phyloP scores from a whole-genome alignment of 768 basidiomycete genomes.

The Tylopilus vinaceipallidus region DNA sequence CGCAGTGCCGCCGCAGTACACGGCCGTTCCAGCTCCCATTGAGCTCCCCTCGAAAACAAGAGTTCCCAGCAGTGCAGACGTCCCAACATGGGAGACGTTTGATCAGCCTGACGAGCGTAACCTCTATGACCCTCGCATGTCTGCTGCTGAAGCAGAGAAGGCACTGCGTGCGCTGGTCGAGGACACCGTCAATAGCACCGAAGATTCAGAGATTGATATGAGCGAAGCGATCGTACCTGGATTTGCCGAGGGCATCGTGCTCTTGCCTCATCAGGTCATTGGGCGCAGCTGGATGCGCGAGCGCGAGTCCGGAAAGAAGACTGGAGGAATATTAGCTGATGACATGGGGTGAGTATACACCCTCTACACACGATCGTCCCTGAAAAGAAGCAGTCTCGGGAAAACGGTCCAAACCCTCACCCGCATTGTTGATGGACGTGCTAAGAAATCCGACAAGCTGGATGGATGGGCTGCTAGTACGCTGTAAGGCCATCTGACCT shows the following conservation, averaged over 20 bases:
- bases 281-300: conserved; percentile 87
- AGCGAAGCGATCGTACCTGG: conserved; percentile 72
- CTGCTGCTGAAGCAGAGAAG: conserved; percentile 65
- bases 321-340: conserved; percentile 89
- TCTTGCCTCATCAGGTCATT: conserved; percentile 87
- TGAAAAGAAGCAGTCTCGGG: conserved; percentile 52
- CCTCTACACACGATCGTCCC: neutral
- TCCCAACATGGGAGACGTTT: conserved; percentile 31
- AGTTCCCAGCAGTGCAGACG: conserved; percentile 10
- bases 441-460: conserved; percentile 63
- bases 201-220: conserved; percentile 49
- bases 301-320: conserved; percentile 74
- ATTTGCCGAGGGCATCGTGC: conserved; percentile 63
- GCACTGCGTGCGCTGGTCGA: conserved; percentile 75
- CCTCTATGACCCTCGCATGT: conserved; percentile 34
- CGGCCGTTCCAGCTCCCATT: conserved; percentile 33
- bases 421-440: conserved; percentile 80
- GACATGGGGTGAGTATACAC: conserved; percentile 68
- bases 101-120: conserved; percentile 25
- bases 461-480: conserved; percentile 73
- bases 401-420: conserved; percentile 92
- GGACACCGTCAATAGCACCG: conserved; percentile 56
- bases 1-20: conserved; percentile 14
- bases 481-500: conserved; percentile 45
- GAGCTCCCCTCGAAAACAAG: conserved; percentile 24